A percentile compares a stretch with the other conserved stretches of the same genome.
Conservation (phyloP, 768 basidiomycete genomes). For the Amanita subjunquillea region DNA sequence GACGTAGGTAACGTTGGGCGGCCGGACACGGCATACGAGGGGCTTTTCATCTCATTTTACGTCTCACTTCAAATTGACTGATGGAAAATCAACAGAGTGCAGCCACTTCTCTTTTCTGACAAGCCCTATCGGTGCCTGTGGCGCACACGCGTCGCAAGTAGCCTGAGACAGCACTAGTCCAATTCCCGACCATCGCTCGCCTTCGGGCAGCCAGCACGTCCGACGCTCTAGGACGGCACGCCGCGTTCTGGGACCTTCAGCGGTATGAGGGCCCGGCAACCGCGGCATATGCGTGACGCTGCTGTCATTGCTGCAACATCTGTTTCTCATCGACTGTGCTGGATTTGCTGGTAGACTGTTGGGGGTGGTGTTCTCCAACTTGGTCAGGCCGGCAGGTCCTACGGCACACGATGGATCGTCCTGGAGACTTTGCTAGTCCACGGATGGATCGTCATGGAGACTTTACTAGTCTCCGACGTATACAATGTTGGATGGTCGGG, state of each 20-base stretch:
- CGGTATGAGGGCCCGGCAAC: too few species aligned
- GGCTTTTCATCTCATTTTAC: neutral
- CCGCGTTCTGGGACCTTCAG: too few species aligned
- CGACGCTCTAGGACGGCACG: too few species aligned
- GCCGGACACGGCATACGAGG: conserved; percentile 2
- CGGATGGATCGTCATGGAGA: neutral
- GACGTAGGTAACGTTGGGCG: neutral
- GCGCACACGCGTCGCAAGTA: neutral
- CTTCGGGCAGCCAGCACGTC: too few species aligned
- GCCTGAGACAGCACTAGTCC: neutral
- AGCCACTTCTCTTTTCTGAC: neutral
- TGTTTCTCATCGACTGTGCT: too few species aligned
- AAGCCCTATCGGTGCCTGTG: conserved; percentile 1
- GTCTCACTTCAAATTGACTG: neutral
- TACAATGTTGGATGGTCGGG: neutral
- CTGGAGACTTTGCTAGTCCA: neutral
- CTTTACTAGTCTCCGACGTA: neutral
- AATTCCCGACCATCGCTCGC: neutral
- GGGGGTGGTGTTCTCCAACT: neutral
- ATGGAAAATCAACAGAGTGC: neutral
- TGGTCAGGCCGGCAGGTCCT: neutral
- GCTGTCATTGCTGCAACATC: too few species aligned
- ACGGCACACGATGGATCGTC: neutral
- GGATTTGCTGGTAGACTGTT: too few species aligned
- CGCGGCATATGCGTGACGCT: too few species aligned